Base-by-base conservation (phyloP, 306 rosid genomes). In the Vicia villosa region DNA sequence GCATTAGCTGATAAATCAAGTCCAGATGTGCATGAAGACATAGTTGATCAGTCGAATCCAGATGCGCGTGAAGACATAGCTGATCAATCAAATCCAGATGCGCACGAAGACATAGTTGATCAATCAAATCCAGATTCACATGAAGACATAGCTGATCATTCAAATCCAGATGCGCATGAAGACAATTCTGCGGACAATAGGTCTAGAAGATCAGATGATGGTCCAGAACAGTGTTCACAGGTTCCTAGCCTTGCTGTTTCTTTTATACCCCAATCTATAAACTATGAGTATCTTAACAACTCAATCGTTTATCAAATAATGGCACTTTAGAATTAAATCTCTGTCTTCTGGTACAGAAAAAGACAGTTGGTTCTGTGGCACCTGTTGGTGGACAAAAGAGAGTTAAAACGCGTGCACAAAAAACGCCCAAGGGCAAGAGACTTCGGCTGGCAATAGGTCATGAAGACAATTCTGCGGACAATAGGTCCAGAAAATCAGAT, bases 101-200 rank as follows among this genome's bases (percentile, higher is more conserved):
- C 42, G 60, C n/a, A 60, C 70, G 84, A 81, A 68, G 73, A 70
- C 68, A 69, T 74, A 51, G 70, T 79, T 83, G 90, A 76, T 78
- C 81, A 86, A 76, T 68, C 81, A 63, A 75, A 49, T 56, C 41
- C 76, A 42, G n/a, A n/a, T n/a, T n/a, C n/a, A n/a, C n/a, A n/a
- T n/a, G n/a, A n/a, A n/a, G n/a, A n/a, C n/a, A n/a, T n/a, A n/a
- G n/a, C n/a, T n/a, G n/a, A n/a, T n/a, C n/a, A n/a, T n/a, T n/a
- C n/a, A n/a, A n/a, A n/a, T n/a, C n/a, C n/a, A n/a, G 46, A 77
- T 24, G 74, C 42, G 63, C 15, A 60, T 73, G 84, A 81, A 68
- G 73, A 70, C 68, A 69, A 56, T 51, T 73, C 63, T 66, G 38
- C 1, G 10, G 75, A 79, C 64, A 77, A 45, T 68, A 17, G 59